Conservation (phyloP, 2,329 filamentous ascomycete species). For the Diaporthe sp. region DNA sequence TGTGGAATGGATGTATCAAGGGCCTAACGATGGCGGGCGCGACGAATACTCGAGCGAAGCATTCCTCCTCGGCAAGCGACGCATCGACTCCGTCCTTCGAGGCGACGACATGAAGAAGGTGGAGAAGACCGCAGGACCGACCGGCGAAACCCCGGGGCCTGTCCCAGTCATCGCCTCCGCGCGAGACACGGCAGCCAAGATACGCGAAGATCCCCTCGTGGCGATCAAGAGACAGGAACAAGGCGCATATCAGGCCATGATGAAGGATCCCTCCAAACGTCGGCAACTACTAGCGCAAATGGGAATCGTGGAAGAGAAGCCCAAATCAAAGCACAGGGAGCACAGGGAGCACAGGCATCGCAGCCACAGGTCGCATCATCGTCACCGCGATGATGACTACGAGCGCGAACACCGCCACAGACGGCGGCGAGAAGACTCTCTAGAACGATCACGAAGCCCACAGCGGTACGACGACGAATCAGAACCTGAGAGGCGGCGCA, state of each 20-base stretch:
- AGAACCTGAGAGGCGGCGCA: slow-evolving; percentile 57
- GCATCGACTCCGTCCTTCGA: slow-evolving; percentile 87
- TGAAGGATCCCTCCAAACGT: slow-evolving; percentile 80
- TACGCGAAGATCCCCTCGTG: slow-evolving; percentile 90
- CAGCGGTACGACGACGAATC: slow-evolving; percentile 54
- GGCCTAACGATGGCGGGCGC: slow-evolving; percentile 82
- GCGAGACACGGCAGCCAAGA: slow-evolving; percentile 86
- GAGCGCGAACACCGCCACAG: slow-evolving; percentile 57
- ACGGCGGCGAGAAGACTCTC: slow-evolving; percentile 61
- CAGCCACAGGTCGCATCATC: slow-evolving; percentile 58
- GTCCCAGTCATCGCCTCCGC: slow-evolving; percentile 79
- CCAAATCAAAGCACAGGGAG: slow-evolving; percentile 49
- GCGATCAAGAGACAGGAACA: slow-evolving; percentile 95
- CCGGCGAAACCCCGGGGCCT: slow-evolving; percentile 66
- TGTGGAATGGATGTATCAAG: slow-evolving; percentile 99
- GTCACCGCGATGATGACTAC: slow-evolving; percentile 58
- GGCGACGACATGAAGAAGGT: slow-evolving; percentile 85
- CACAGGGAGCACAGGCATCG: slow-evolving; percentile 61
- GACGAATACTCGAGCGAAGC: slow-evolving; percentile 92
- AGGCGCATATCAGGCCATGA: slow-evolving; percentile 83
- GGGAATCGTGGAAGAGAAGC: slow-evolving; percentile 65
- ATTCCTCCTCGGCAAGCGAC: slow-evolving; percentile 91
- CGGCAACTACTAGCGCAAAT: slow-evolving; percentile 76
- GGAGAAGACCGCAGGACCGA: slow-evolving; percentile 78
- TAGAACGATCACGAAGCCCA: slow-evolving; percentile 59